Percentiles rank a stretch among this genome's conserved stretches.
phyloP scores from a whole-genome alignment of 2,329 filamentous ascomycete species.

The Coniochaeta sp. region DNA sequence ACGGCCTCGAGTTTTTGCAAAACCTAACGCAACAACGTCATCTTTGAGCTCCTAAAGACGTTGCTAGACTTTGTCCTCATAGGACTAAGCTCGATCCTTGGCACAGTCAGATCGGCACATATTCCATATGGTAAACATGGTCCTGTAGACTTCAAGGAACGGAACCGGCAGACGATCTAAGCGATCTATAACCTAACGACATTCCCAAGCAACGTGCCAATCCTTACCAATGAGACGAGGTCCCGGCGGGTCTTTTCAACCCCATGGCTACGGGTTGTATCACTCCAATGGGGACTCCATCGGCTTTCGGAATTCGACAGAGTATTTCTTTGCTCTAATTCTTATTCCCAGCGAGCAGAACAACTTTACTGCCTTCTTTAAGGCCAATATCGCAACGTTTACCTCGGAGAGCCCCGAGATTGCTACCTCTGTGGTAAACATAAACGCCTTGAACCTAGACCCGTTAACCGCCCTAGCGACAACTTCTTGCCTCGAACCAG shows the following conservation, averaged over 20 bases:
- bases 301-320: slow-evolving; percentile 31
- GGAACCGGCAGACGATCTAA: slow-evolving; percentile 3
- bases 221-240: slow-evolving; percentile 24
- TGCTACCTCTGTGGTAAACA: slow-evolving; percentile 28
- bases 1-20: background rate
- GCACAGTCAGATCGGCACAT: background rate
- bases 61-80: background rate
- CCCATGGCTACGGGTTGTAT: slow-evolving; percentile 29
- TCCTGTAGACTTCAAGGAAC: background rate
- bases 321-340: slow-evolving; percentile 36
- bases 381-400: slow-evolving; percentile 24
- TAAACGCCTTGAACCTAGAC: slow-evolving; percentile 19
- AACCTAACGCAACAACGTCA: background rate
- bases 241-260: slow-evolving; percentile 30
- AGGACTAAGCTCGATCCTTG: background rate
- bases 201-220: slow-evolving; percentile 28
- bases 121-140: background rate
- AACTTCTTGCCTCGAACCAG: slow-evolving; percentile 26
- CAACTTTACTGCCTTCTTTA: slow-evolving; percentile 22
- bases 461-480: slow-evolving; percentile 23
- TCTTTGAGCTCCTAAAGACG: background rate
- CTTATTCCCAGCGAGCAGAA: slow-evolving; percentile 22
- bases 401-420: slow-evolving; percentile 25
- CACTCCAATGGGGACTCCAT: slow-evolving; percentile 33
- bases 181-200: slow-evolving; percentile 31